Percentiles rank a stretch among this genome's conserved stretches.
Evolutionary conservation across 2,329 filamentous ascomycete species (phyloP).

Genomic region (Talaromyces marneffei): DNA sequence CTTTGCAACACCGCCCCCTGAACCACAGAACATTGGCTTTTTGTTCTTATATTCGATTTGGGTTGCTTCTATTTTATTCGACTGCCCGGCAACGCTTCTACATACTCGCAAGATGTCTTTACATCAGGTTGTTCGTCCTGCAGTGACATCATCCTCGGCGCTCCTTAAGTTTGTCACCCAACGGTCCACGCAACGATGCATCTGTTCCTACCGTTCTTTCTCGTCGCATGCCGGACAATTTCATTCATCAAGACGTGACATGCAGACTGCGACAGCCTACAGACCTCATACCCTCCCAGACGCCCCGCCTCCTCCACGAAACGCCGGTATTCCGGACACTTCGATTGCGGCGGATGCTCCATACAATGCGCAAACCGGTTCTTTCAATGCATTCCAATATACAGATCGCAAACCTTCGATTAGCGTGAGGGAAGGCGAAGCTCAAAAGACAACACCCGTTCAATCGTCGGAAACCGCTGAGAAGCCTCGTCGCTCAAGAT

Average conservation of each 20-base stretch:
- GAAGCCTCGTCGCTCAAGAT: conserved; percentile 58
- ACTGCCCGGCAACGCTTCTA: conserved; percentile 4
- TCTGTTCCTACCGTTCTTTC: conserved; percentile 42
- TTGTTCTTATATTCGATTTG: neutral
- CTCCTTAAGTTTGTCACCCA: conserved; percentile 35
- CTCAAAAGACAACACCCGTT: conserved; percentile 58
- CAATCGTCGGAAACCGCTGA: conserved; percentile 29
- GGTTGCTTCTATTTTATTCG: too few species aligned
- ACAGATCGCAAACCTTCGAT: conserved; percentile 28
- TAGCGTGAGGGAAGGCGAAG: conserved; percentile 56
- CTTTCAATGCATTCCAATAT: conserved; percentile 37
- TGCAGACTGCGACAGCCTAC: conserved; percentile 62
- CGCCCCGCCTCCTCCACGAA: conserved; percentile 53
- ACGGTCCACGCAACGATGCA: conserved; percentile 35
- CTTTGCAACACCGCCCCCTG: neutral
- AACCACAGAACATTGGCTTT: neutral
- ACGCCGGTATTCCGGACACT: conserved; percentile 53
- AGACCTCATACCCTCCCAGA: conserved; percentile 55
- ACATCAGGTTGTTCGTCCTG: conserved; percentile 30
- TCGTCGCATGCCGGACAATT: conserved; percentile 40
- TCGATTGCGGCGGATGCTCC: conserved; percentile 53
- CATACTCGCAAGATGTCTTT: conserved; percentile 33
- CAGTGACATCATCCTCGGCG: conserved; percentile 45
- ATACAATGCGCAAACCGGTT: conserved; percentile 42
- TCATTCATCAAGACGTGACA: conserved; percentile 52